Base-by-base conservation (phyloP, 2,329 filamentous ascomycete genomes). In the Hypoxylon sp. region DNA sequence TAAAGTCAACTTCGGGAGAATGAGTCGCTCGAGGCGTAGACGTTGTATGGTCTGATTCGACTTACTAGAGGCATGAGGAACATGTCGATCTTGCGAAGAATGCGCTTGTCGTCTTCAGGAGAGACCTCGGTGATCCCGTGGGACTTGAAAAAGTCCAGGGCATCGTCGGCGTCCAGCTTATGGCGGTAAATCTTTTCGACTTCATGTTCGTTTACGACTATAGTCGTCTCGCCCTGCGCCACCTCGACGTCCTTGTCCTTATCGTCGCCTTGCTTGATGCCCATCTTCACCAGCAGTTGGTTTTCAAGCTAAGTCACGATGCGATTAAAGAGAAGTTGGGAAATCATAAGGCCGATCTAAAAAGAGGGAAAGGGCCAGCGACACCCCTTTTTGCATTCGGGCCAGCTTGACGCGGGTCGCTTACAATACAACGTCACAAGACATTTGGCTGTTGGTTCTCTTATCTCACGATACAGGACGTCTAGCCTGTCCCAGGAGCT, bases 71-170 rank as follows among this genome's bases (percentile, higher is more conserved):
- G 45, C 45, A 48, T 48, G 6, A 48, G 20, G 18, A 48, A 35
- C 45, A 48, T 48, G 9, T 48, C 45, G 18, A 48, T 48, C 45
- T 48, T 48, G 29, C 45, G 45, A 11, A 48, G 31, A 18, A 48
- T 48, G 29, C 45, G 45, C 31, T 48, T 48, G 20, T 48, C 45
- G 20, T 48, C 45, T 10, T 48, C 45, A 18, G 45, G 29, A 20
- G 45, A 48, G 20, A 48, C 45, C 3, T 31, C 11, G 2, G 45
- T 48, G 45, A 48, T 48, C 7, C 45, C 45, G 17, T 48, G 45
- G 10, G 45, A 9, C 26, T 18, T 35, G 20, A 48, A 48, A 31
- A 48, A 48, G 27, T 48, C 45, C 20, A 48, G 45, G 21, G 45
- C 45, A 24, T 48, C 45, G 45, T 48, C 45, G 31, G 45, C 45